phyloP scores from a whole-genome alignment of 2,329 filamentous ascomycete species.

The Aspergillus ibericus region DNA sequence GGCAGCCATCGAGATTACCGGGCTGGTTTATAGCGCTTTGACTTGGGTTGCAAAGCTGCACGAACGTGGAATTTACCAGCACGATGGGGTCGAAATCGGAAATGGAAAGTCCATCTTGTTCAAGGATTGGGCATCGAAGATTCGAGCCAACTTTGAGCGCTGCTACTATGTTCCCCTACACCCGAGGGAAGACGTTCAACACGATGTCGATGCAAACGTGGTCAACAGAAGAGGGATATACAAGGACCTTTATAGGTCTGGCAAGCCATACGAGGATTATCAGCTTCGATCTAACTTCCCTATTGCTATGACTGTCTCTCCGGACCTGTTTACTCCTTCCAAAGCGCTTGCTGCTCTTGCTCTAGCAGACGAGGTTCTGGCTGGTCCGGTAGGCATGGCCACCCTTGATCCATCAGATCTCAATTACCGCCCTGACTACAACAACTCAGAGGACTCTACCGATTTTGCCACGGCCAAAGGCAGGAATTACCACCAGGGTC shows the following conservation, averaged over 20 bases:
- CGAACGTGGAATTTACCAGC: constrained; percentile 67
- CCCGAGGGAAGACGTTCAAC: constrained; percentile 67
- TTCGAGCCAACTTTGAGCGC: constrained; percentile 85
- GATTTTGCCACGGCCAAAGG: constrained; percentile 93
- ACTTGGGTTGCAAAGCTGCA: constrained; percentile 73
- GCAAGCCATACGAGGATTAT: constrained; percentile 97
- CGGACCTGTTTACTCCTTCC: constrained; percentile 75
- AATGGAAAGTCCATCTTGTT: constrained; percentile 67
- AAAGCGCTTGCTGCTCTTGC: constrained; percentile 80
- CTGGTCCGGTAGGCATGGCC: constrained; percentile 90
- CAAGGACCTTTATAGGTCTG: constrained; percentile 92
- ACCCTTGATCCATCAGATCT: constrained; percentile 89
- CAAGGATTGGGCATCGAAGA: constrained; percentile 72
- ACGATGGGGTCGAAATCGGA: constrained; percentile 68
- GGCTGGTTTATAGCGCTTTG: constrained; percentile 85
- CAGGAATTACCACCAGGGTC: constrained; percentile 96
- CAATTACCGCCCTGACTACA: constrained; percentile 93
- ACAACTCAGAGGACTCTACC: constrained; percentile 87
- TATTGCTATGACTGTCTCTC: constrained; percentile 92
- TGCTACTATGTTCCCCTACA: constrained; percentile 83
- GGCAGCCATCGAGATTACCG: constrained; percentile 91
- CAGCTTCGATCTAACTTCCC: constrained; percentile 92
- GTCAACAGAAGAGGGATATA: constrained; percentile 94
- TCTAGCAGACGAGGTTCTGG: constrained; percentile 74
- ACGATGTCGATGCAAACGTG: constrained; percentile 76